Conservation (phyloP, 2,329 filamentous ascomycete genomes). For the Epichloe uncinata region DNA sequence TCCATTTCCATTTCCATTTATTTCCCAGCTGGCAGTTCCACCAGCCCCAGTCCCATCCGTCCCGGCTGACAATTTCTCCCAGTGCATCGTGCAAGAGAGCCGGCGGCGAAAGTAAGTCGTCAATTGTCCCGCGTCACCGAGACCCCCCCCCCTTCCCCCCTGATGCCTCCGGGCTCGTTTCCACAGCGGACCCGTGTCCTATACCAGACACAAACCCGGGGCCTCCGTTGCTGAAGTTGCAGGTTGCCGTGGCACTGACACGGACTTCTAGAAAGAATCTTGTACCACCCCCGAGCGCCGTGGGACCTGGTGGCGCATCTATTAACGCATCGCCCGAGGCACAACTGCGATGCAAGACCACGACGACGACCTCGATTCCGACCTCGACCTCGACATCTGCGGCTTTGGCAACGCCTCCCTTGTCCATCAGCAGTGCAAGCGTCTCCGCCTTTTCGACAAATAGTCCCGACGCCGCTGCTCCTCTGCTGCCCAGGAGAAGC, state of each 20-base stretch:
- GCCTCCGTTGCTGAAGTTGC: neutral
- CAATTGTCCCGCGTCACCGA: conserved; percentile 1
- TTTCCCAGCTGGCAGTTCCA: neutral
- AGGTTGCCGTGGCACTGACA: conserved; percentile 11
- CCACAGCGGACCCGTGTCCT: neutral
- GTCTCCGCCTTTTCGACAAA: conserved; percentile 19
- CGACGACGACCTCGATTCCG: neutral
- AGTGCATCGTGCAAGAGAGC: conserved; percentile 64
- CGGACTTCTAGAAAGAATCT: conserved; percentile 29
- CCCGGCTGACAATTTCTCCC: conserved; percentile 3
- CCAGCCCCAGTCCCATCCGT: neutral
- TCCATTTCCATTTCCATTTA: neutral
- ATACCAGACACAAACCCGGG: neutral
- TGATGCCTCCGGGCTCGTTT: neutral
- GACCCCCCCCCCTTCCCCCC: neutral
- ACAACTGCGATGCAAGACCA: conserved; percentile 7
- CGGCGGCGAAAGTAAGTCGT: conserved; percentile 68
- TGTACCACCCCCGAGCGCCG: conserved; percentile 25
- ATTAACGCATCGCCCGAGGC: conserved; percentile 28
- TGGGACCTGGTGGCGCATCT: too few relatives aligned
- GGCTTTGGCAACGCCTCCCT: neutral
- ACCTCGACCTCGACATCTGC: neutral
- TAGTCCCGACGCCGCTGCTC: neutral
- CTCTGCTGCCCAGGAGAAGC: conserved; percentile 5
- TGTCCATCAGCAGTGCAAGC: conserved; percentile 12